These are phyloP conservation scores for Diplodia corticola DNA, from an alignment of 2,329 filamentous ascomycete species.

Conservation along the genomic window DNA sequence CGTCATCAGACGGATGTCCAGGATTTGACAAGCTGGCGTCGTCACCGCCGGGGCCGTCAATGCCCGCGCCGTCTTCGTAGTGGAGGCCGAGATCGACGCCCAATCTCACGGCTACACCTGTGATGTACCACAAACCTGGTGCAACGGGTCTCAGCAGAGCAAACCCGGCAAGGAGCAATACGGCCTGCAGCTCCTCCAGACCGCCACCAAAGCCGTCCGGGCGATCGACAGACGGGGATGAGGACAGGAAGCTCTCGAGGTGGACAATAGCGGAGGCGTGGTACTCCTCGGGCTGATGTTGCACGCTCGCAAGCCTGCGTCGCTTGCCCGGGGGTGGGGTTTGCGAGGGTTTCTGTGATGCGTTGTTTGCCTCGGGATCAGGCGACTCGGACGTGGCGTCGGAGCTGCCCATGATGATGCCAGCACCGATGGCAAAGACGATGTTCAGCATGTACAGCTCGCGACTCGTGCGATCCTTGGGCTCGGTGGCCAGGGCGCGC, in stretches of 20 bases:
- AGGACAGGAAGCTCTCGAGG: conserved; percentile 77
- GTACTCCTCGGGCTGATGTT: conserved; percentile 87
- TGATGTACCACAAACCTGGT: conserved; percentile 95
- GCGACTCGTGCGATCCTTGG: conserved; percentile 67
- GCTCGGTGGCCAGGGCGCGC: conserved; percentile 70
- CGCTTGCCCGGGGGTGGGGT: conserved; percentile 41
- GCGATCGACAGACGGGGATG: conserved; percentile 59
- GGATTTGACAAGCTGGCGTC: conserved; percentile 39
- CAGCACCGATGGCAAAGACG: conserved; percentile 92
- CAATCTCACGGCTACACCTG: conserved; percentile 85
- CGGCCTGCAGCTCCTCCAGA: conserved; percentile 89
- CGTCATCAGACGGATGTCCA: conserved; percentile 35
- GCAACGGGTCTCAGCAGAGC: conserved; percentile 87
- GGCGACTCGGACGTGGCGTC: conserved; percentile 35
- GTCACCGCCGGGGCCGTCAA: conserved; percentile 51
- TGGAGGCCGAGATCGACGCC: conserved; percentile 91
- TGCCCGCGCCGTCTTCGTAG: conserved; percentile 79
- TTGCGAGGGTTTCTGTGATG: conserved; percentile 30
- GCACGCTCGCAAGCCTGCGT: conserved; percentile 51
- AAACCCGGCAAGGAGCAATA: conserved; percentile 86
- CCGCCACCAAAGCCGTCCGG: conserved; percentile 75
- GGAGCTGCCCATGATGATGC: conserved; percentile 73
- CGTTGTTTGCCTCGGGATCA: conserved; percentile 9
- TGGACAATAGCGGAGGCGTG: conserved; percentile 93
- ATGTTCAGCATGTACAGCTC: conserved; percentile 96